These are phyloP conservation scores for Jatropha curcas DNA, from an alignment of 345 rosid species.

Conservation along the genomic window DNA sequence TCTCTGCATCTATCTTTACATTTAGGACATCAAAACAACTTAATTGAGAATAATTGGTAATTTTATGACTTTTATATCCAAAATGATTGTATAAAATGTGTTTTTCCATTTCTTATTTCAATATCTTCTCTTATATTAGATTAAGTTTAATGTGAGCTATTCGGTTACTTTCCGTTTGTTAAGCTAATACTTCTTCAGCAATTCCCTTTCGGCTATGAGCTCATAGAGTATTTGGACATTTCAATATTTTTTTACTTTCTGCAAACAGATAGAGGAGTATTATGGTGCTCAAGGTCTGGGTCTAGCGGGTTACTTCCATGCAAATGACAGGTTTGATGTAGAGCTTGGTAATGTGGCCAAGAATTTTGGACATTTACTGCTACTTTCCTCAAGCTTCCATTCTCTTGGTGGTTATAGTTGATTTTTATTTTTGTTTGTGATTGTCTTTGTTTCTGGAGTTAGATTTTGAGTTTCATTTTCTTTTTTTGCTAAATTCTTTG, in stretches of 20 bases:
- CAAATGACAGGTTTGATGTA: conserved; percentile 80
- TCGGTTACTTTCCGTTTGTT: too few relatives aligned
- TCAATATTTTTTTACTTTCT: neutral
- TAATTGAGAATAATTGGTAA: too few relatives aligned
- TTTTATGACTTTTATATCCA: too few relatives aligned
- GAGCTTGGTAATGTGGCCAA: conserved; percentile 73
- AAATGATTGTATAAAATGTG: too few relatives aligned
- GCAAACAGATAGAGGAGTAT: conserved; percentile 72
- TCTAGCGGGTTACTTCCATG: conserved; percentile 89
- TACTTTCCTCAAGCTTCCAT: conserved; percentile 74
- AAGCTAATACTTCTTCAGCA: too few relatives aligned
- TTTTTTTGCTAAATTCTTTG: conserved; percentile 19
- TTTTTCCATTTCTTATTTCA: too few relatives aligned
- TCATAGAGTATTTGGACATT: neutral
- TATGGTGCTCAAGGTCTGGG: conserved; percentile 67
- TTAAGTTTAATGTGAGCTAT: too few relatives aligned
- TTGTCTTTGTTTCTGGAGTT: neutral
- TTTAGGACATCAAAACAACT: too few relatives aligned
- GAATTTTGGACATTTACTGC: conserved; percentile 86
- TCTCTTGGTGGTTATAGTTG: conserved; percentile 58
- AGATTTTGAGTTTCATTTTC: conserved; percentile 3
- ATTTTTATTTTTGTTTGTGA: neutral
- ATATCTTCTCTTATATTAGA: too few relatives aligned
- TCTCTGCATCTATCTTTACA: too few relatives aligned
- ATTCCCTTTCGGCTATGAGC: too few relatives aligned